Conservation (phyloP, 1,284 basidiomycete genomes). For the Erythrobasidium hasegawianum region DNA sequence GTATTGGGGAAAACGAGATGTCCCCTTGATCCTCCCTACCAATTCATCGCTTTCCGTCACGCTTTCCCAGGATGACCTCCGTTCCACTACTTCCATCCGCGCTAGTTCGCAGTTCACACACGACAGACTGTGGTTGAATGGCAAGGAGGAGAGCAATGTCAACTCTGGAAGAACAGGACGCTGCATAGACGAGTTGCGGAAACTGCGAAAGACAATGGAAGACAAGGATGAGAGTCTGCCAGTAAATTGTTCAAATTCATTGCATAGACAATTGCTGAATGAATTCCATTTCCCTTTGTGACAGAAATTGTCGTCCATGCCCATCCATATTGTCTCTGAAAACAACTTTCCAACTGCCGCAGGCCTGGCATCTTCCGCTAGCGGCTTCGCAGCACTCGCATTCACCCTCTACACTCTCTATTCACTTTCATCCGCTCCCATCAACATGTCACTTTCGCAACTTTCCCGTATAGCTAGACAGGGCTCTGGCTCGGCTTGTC, state of each 20-base stretch:
- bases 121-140: conserved; percentile 92
- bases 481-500: conserved; percentile 94
- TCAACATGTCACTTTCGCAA: conserved; percentile 53
- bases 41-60: conserved; percentile 98
- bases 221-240: conserved; percentile 38
- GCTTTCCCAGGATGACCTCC: conserved; percentile 90
- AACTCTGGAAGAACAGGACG: conserved; percentile 71
- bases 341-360: conserved; percentile 99
- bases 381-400: conserved; percentile 92
- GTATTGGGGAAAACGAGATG: conserved; percentile 94
- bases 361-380: conserved; percentile 93
- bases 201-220: conserved; percentile 70
- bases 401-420: conserved; percentile 85
- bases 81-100: conserved; percentile 87
- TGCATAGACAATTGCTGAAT: too few species aligned
- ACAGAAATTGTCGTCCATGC: conserved; percentile 64
- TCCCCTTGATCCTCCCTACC: conserved; percentile 89
- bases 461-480: conserved; percentile 93
- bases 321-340: conserved; percentile 82
- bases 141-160: conserved; percentile 83
- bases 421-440: conserved; percentile 65
- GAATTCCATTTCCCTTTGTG: conserved; percentile 1
- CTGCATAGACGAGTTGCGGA: conserved; percentile 84
- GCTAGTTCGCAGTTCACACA: conserved; percentile 69
- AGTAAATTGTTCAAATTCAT: conserved; percentile 41